phyloP scores from a whole-genome alignment of 495 filamentous ascomycete genomes.

The Hypoxylon fuscum region DNA sequence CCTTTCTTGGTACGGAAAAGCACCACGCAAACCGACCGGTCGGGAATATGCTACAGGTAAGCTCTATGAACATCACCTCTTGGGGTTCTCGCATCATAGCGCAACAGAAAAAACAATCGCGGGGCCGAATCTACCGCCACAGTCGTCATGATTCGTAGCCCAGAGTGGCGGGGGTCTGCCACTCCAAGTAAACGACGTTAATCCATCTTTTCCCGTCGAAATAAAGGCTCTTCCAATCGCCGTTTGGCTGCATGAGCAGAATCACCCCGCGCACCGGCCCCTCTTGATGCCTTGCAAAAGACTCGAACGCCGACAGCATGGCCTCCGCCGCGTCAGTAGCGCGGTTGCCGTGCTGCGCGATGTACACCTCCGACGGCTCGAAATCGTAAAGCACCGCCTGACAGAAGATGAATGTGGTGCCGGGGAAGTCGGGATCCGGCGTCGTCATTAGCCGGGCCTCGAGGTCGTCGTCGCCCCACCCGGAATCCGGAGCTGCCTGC shows the following conservation, averaged over 20 bases:
- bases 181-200: slow-evolving; percentile 13
- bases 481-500: background rate
- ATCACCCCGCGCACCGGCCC: slow-evolving; percentile 7
- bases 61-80: too few species aligned
- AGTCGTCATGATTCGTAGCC: background rate
- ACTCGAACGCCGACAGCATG: background rate
- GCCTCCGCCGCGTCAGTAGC: background rate
- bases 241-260: slow-evolving; percentile 2
- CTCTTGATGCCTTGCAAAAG: background rate
- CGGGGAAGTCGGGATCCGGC: slow-evolving; percentile 6
- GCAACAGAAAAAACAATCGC: background rate
- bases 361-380: background rate
- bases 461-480: slow-evolving; percentile 5
- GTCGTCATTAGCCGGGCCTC: background rate
- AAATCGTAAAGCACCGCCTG: background rate
- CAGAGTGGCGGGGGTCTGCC: background rate
- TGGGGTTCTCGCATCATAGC: too few species aligned
- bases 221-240: background rate
- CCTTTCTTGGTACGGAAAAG: too few species aligned
- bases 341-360: background rate
- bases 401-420: slow-evolving; percentile 1
- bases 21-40: too few species aligned
- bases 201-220: slow-evolving; percentile 16
- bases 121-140: background rate
- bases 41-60: too few species aligned